A percentile compares a stretch with the other conserved stretches of the same genome.
These are phyloP conservation scores for Collybiopsis luxurians DNA, from an alignment of 768 basidiomycete genomes.

Conservation along the genomic window DNA sequence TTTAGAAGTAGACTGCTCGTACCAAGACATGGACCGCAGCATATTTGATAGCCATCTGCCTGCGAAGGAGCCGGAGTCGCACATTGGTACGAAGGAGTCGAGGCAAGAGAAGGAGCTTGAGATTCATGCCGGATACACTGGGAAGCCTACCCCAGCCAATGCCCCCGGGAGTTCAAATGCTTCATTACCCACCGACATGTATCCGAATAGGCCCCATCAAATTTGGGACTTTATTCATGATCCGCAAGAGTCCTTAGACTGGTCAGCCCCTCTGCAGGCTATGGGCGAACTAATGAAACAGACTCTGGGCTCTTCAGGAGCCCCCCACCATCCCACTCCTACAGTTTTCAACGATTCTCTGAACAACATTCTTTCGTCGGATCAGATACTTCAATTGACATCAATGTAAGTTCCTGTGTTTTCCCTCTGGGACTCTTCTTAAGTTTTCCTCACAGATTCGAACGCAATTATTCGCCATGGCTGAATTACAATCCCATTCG, in stretches of 20 bases:
- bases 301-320: not conserved
- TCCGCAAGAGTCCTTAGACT: slow-evolving; percentile 30
- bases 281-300: slow-evolving; percentile 35
- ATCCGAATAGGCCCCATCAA: slow-evolving; percentile 12
- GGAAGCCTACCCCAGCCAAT: not conserved
- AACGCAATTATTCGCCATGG: slow-evolving; percentile 40
- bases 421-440: not conserved
- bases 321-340: slow-evolving; percentile 17
- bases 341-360: slow-evolving; percentile 21
- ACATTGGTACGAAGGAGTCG: too few relatives aligned
- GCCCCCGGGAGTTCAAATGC: slow-evolving; percentile 1
- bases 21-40: slow-evolving; percentile 24
- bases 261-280: slow-evolving; percentile 37
- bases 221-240: slow-evolving; percentile 35
- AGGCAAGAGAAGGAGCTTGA: not conserved
- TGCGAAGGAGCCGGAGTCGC: too few relatives aligned
- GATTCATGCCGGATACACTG: not conserved
- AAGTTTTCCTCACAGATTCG: slow-evolving; percentile 26
- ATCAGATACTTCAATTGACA: slow-evolving; percentile 28
- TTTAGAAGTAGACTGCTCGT: slow-evolving; percentile 36
- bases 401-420: slow-evolving; percentile 23
- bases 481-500: slow-evolving; percentile 32
- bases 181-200: not conserved
- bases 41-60: slow-evolving; percentile 2
- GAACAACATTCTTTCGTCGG: slow-evolving; percentile 24